Evolutionary conservation across 768 basidiomycete species (phyloP), one percentile per base, ranked within the genome.

Genomic region (Lactifluus rugatus): DNA sequence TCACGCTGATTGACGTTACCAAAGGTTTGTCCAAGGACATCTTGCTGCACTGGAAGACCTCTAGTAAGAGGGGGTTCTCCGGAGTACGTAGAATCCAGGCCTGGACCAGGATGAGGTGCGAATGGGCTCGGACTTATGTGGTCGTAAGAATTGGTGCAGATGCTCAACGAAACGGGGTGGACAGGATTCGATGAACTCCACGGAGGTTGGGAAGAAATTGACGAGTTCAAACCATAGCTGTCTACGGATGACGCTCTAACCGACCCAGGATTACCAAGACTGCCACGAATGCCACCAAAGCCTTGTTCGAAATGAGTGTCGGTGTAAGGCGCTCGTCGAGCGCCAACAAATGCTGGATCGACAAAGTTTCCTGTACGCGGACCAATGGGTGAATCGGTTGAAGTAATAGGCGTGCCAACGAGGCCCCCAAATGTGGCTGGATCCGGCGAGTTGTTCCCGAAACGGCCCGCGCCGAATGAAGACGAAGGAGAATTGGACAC

Each of bases 401-500:
- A 62, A 39, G 62, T 52, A 48, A 64, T 69, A 39, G 71, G 76
- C 23, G 62, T 68, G n/a, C 68, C 68, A 34, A 73, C 70, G 55
- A 78, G 75, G 23, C 80, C 76, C 52, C 76, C 77, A 62, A 85
- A 80, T 8, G 75, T 71, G 26, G 75, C 68, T n/a, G 80, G 78
- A 69, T 89, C 88, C 0, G 88, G 87, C 32, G 87, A 89, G 19
- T 75, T 77, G 62, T 82, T 80, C 46, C 79, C 76, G 67, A 86
- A 85, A 61, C 82, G 73, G 31, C 78, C 80, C 28, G 75, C 80
- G 58, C 84, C 79, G 44, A 87, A 78, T 3, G 86, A 85, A 2
- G 88, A 89, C 2, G 84, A 79, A 2, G 87, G 85, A 9, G 88
- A 89, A 58, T 85, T 83, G 16, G 84, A 78, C 32, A 78, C 73